phyloP scores from a whole-genome alignment of 2,329 filamentous ascomycete species.

The Rhynchosporium agropyri region DNA sequence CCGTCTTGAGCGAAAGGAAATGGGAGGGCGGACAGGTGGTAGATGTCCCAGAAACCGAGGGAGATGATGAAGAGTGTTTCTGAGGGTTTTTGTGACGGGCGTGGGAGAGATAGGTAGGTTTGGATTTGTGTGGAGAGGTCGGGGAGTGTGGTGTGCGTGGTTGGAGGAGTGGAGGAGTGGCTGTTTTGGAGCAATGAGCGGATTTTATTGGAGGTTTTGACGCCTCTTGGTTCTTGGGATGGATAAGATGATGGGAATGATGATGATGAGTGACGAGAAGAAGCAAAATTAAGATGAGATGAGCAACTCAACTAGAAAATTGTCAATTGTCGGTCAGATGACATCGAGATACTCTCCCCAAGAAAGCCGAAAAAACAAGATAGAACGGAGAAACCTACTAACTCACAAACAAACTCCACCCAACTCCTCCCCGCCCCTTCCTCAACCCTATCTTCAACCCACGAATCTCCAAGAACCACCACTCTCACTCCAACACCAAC shows the following conservation, averaged over 20 bases:
- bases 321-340: too few species aligned
- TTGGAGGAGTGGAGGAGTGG: conserved; percentile 2
- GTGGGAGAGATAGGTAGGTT: conserved; percentile 34
- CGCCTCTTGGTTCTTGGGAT: conserved; percentile 33
- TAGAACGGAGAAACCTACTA: conserved; percentile 30
- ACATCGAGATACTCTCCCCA: too few species aligned
- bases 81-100: conserved; percentile 18
- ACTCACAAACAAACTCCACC: conserved; percentile 38
- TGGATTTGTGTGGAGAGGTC: conserved; percentile 39
- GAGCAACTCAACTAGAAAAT: conserved; percentile 37
- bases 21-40: conserved; percentile 36
- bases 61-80: conserved; percentile 40
- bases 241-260: conserved; percentile 28
- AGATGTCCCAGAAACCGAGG: conserved; percentile 43
- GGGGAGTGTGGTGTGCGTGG: conserved; percentile 28
- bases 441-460: conserved; percentile 36
- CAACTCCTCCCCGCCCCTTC: conserved; percentile 37
- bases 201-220: conserved; percentile 33
- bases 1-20: conserved; percentile 25
- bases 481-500: conserved; percentile 30
- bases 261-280: conserved; percentile 31
- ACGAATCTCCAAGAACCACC: conserved; percentile 42
- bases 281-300: conserved; percentile 38
- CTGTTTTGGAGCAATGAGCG: conserved; percentile 24
- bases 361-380: too few species aligned